These are phyloP conservation scores for Phytophthora rubi DNA, from an alignment of 352 stramenopile genomes.

Conservation along the genomic window DNA sequence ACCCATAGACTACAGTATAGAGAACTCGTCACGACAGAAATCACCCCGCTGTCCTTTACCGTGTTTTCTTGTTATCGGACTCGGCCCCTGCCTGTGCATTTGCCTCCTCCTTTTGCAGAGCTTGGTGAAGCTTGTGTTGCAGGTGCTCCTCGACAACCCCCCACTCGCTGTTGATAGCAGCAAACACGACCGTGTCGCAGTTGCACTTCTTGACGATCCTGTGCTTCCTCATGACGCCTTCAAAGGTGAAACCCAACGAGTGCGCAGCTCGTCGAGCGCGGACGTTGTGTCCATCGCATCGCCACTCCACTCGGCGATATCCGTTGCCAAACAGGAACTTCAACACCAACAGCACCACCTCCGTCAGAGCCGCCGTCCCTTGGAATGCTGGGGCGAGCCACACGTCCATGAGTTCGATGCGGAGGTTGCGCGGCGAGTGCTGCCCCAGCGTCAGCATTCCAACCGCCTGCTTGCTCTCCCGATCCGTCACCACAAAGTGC, in stretches of 20 bases:
- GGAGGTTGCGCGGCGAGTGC: constrained; percentile 82
- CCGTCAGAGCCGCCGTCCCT: constrained; percentile 47
- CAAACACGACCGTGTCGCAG: constrained; percentile 84
- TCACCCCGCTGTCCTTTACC: constrained; percentile 21
- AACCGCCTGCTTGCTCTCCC: constrained; percentile 53
- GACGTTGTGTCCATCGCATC: constrained; percentile 88
- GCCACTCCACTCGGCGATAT: constrained; percentile 90
- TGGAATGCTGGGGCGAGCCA: constrained; percentile 88
- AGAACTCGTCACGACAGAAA: constrained; percentile 17
- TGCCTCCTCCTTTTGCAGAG: constrained; percentile 28
- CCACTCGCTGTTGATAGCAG: constrained; percentile 91
- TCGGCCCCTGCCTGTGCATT: constrained; percentile 8
- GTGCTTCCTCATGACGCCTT: constrained; percentile 90
- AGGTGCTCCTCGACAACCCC: constrained; percentile 69
- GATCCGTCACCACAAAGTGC: constrained; percentile 74
- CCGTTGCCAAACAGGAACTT: constrained; percentile 71
- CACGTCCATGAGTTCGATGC: constrained; percentile 77
- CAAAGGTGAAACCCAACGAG: constrained; percentile 85
- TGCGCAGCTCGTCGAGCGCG: constrained; percentile 79
- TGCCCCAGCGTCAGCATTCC: constrained; percentile 80
- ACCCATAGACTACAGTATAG: constrained; percentile 34
- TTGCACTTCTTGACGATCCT: constrained; percentile 87
- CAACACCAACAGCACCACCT: constrained; percentile 78
- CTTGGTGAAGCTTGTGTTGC: constrained; percentile 42
- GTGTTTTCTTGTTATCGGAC: constrained; percentile 45